Conservation (phyloP, 352 stramenopile species). For the Phytophthora capsici region DNA sequence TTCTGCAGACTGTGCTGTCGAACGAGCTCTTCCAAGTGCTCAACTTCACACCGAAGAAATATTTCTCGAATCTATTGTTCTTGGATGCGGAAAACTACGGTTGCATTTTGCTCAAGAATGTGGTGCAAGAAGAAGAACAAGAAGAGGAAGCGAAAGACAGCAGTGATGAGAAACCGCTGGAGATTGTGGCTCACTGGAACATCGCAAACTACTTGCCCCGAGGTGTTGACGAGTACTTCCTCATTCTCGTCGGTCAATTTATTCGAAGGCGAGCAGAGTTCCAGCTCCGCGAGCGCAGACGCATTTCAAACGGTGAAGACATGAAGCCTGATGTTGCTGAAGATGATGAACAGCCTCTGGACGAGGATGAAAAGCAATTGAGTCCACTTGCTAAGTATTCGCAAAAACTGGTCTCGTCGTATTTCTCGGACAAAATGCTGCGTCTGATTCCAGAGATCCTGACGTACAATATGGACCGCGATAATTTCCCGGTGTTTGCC, state of each 20-base stretch:
- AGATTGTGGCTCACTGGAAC: conserved; percentile 91
- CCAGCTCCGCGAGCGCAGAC: conserved; percentile 37
- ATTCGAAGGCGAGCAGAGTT: conserved; percentile 80
- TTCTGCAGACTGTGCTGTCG: conserved; percentile 91
- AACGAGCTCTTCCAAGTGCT: conserved; percentile 89
- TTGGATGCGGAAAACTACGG: conserved; percentile 97
- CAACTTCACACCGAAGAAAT: conserved; percentile 77
- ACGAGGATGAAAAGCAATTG: conserved; percentile 57
- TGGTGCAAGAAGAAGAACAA: conserved; percentile 33
- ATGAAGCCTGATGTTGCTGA: conserved; percentile 25
- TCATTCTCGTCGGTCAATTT: conserved; percentile 90
- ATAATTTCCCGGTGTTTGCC: conserved; percentile 85
- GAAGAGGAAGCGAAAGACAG: conserved; percentile 26
- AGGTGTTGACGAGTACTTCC: conserved; percentile 88
- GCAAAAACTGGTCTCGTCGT: conserved; percentile 68
- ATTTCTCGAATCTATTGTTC: conserved; percentile 94
- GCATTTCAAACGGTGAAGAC: conserved; percentile 23
- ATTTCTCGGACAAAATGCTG: conserved; percentile 84
- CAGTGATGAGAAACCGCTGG: conserved; percentile 42
- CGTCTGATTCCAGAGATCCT: conserved; percentile 80
- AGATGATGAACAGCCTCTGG: conserved; percentile 44
- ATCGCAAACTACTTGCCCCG: conserved; percentile 87
- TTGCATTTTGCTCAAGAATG: conserved; percentile 82
- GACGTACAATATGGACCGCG: conserved; percentile 64
- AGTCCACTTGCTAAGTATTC: conserved; percentile 75